Evolutionary conservation across 371 early-diverging fungal genomes (phyloP).

Genomic region (Apophysomyces trapeziformis): DNA sequence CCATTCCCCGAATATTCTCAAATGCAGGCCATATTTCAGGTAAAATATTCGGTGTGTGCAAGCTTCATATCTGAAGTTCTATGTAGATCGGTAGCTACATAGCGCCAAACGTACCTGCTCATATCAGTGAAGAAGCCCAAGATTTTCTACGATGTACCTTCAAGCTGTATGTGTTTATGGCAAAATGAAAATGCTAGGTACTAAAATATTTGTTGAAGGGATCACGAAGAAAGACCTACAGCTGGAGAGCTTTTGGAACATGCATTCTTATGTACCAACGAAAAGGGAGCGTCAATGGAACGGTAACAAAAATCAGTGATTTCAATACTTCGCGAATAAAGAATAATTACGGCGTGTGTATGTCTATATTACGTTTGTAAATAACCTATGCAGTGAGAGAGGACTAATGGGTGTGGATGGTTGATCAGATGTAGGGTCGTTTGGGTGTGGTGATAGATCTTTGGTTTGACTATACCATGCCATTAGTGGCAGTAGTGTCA

Average conservation of each 20-base stretch:
- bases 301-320: not conserved
- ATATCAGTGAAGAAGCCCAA: slow-evolving; percentile 70
- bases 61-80: not conserved
- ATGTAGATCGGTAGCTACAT: slow-evolving; percentile 78
- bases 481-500: slow-evolving; percentile 2
- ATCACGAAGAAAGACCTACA: slow-evolving; percentile 65
- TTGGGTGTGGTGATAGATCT: not conserved
- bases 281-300: not conserved
- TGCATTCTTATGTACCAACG: slow-evolving; percentile 39
- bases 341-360: not conserved
- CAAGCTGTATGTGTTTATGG: slow-evolving; percentile 56
- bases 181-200: not conserved
- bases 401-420: slow-evolving; percentile 3
- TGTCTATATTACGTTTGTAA: slow-evolving; percentile 9
- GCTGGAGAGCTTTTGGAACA: slow-evolving; percentile 63
- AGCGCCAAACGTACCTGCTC: slow-evolving; percentile 79
- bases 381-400: slow-evolving; percentile 1
- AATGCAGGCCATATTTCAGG: slow-evolving; percentile 91
- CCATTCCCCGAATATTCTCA: slow-evolving; percentile 94
- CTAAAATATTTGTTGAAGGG: slow-evolving; percentile 30
- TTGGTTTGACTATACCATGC: not conserved
- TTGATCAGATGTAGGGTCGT: not conserved
- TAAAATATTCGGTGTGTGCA: slow-evolving; percentile 15
- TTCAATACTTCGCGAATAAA: not conserved
- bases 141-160: slow-evolving; percentile 84